Evolutionary conservation across 805 yeast genomes (phyloP).

Genomic region (Candida insectalens): DNA sequence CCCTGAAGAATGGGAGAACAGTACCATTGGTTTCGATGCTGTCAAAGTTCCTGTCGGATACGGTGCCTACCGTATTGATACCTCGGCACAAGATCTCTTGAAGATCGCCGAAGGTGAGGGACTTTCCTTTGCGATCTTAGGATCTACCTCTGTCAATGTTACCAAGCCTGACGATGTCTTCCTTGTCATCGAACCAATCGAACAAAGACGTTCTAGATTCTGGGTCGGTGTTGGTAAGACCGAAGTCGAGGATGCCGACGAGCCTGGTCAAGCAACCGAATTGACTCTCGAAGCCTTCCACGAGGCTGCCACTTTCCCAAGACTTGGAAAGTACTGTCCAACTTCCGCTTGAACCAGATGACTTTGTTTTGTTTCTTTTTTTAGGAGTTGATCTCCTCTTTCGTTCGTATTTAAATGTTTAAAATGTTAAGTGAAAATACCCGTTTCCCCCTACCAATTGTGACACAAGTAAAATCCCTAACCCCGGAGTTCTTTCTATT

Average conservation of each 20-base stretch:
- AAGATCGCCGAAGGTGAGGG: not conserved
- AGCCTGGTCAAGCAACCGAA: not conserved
- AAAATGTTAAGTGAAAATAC: not conserved
- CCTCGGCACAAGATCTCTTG: not conserved
- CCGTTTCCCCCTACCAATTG: not conserved
- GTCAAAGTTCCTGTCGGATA: constrained; percentile 2
- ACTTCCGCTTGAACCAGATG: not conserved
- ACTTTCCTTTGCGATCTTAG: constrained; percentile 1
- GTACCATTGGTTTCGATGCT: not conserved
- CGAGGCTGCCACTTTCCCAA: constrained; percentile 2
- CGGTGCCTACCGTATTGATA: constrained; percentile 1
- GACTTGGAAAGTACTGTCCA: constrained; percentile 1
- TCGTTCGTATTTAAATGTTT: too few species aligned
- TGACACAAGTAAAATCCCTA: not conserved
- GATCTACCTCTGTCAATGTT: constrained; percentile 1
- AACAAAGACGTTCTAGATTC: constrained; percentile 2
- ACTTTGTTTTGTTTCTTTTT: not conserved
- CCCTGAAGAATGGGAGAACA: constrained; percentile 1
- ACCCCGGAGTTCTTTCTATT: not conserved
- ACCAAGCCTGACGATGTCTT: constrained; percentile 1
- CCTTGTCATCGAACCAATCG: constrained; percentile 2
- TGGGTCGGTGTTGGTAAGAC: constrained; percentile 1
- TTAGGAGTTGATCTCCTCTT: too few species aligned
- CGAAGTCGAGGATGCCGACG: constrained; percentile 1
- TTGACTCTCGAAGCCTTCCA: constrained; percentile 1